Percentiles rank a stretch among this genome's conserved stretches.
Conservation (phyloP, 2,329 filamentous ascomycete genomes). For the Ceratocystis colombiana region DNA sequence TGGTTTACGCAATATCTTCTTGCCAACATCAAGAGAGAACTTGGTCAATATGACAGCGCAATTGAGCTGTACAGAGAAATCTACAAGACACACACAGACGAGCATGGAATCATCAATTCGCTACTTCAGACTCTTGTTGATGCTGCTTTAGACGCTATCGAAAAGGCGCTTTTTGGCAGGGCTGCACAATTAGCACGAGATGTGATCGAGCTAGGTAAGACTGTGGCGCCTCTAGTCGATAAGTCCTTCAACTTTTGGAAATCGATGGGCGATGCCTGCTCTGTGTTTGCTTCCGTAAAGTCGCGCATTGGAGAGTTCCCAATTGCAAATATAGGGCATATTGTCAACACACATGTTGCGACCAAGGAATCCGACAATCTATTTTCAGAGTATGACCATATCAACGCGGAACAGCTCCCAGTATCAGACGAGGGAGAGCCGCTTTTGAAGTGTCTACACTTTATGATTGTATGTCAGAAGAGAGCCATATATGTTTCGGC, state of each 20-base stretch:
- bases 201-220: conserved; percentile 56
- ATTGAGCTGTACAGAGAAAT: conserved; percentile 68
- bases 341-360: conserved; percentile 47
- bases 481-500: conserved; percentile 64
- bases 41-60: conserved; percentile 81
- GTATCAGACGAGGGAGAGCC: conserved; percentile 34
- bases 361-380: conserved; percentile 37
- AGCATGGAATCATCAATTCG: conserved; percentile 80
- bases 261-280: conserved; percentile 75
- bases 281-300: conserved; percentile 71
- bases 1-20: conserved; percentile 98
- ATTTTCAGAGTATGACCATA: conserved; percentile 59
- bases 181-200: conserved; percentile 60
- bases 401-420: conserved; percentile 39
- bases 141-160: conserved; percentile 63
- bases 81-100: conserved; percentile 54
- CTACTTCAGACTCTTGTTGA: conserved; percentile 82
- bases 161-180: conserved; percentile 79
- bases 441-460: conserved; percentile 53
- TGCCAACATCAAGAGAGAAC: conserved; percentile 83
- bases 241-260: conserved; percentile 94
- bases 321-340: conserved; percentile 41
- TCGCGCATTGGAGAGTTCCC: conserved; percentile 54
- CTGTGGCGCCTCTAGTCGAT: conserved; percentile 49
- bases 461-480: conserved; percentile 77